phyloP scores from a whole-genome alignment of 169 alveolate genomes.

The Eimeria mitis region DNA sequence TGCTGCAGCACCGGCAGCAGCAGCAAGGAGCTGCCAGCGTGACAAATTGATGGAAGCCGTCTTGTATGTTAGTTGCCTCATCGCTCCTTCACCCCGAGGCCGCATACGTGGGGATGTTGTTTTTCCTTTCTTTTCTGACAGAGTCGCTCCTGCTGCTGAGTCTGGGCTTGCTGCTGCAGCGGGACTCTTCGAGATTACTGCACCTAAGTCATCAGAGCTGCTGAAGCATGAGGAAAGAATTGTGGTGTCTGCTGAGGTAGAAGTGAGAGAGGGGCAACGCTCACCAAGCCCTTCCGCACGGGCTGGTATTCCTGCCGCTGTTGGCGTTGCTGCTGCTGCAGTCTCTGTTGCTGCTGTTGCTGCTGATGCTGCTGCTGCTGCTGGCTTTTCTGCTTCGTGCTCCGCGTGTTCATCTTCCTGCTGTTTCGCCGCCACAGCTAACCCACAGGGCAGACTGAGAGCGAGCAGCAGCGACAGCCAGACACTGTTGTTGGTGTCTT shows the following conservation, averaged over 20 bases:
- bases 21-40: constrained; percentile 40
- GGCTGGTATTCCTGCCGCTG: not conserved
- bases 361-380: constrained; percentile 33
- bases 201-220: constrained; percentile 18
- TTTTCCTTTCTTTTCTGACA: not conserved
- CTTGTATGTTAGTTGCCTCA: constrained; percentile 25
- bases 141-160: not conserved
- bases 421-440: constrained; percentile 27
- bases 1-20: constrained; percentile 83
- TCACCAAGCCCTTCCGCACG: not conserved
- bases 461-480: constrained; percentile 52
- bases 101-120: not conserved
- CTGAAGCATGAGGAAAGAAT: constrained; percentile 10
- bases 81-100: constrained; percentile 35
- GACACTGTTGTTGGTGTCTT: not conserved
- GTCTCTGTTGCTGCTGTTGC: constrained; percentile 3
- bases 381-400: not conserved
- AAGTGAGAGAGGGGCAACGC: constrained; percentile 40
- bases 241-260: constrained; percentile 11
- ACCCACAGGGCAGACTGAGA: constrained; percentile 26
- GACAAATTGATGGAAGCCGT: constrained; percentile 7
- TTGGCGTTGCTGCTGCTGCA: not conserved
- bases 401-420: constrained; percentile 11
- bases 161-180: constrained; percentile 18
- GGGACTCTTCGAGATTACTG: not conserved